phyloP scores from a whole-genome alignment of 176 grass and related monocot species.

The Pontederia crassipes region DNA sequence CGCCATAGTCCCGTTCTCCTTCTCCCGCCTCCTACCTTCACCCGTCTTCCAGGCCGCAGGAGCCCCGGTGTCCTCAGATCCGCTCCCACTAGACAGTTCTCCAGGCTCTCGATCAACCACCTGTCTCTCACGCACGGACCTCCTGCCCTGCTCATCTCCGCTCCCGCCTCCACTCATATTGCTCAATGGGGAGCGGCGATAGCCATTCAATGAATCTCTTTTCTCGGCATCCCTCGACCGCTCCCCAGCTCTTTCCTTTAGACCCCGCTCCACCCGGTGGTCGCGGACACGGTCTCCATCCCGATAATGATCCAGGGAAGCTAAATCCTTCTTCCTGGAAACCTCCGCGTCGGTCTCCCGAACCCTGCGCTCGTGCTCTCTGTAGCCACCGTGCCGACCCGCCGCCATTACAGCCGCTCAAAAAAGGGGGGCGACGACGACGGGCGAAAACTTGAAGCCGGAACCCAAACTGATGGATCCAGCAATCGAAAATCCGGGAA shows the following conservation, averaged over 20 bases:
- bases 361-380: background rate
- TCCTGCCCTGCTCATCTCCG: conserved; percentile 11
- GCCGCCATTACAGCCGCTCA: background rate
- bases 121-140: conserved; percentile 5
- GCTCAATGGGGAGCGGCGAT: background rate
- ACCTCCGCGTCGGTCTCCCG: background rate
- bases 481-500: too few species aligned
- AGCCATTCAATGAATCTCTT: background rate
- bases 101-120: conserved; percentile 49
- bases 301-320: background rate
- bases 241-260: background rate
- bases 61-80: conserved; percentile 36
- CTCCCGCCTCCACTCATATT: background rate
- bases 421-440: too few species aligned
- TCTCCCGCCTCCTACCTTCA: conserved; percentile 3
- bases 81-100: conserved; percentile 44
- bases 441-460: background rate
- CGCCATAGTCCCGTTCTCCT: background rate
- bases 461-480: too few species aligned
- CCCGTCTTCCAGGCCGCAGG: conserved; percentile 1
- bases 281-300: background rate
- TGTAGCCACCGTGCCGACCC: background rate
- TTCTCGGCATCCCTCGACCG: background rate
- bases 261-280: background rate
- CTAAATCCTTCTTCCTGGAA: conserved; percentile 6